phyloP scores from a whole-genome alignment of 2,329 filamentous ascomycete species.

The Cladophialophora bantiana region DNA sequence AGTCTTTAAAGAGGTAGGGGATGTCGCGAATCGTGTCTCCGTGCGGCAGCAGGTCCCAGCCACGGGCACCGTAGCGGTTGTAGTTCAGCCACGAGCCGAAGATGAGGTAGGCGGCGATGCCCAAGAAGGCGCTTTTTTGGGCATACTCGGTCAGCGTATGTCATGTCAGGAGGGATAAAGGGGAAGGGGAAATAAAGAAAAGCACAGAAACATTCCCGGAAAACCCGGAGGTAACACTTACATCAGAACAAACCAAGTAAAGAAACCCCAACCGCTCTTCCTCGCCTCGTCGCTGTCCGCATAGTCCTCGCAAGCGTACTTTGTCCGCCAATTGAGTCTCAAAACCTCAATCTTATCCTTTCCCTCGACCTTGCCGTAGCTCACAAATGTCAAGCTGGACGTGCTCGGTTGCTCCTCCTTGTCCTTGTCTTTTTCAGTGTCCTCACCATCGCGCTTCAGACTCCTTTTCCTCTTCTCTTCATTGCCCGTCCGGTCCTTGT shows the following conservation, averaged over 20 bases:
- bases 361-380: slow-evolving; percentile 66
- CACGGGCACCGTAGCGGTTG: slow-evolving; percentile 91
- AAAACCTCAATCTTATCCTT: slow-evolving; percentile 64
- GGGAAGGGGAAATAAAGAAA: background rate
- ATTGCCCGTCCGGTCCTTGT: slow-evolving; percentile 72
- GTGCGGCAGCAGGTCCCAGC: slow-evolving; percentile 94
- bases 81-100: slow-evolving; percentile 99
- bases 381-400: slow-evolving; percentile 76
- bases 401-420: slow-evolving; percentile 37
- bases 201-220: slow-evolving; percentile 44
- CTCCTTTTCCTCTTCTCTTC: slow-evolving; percentile 49
- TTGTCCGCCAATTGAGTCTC: slow-evolving; percentile 83
- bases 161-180: background rate
- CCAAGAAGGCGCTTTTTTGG: slow-evolving; percentile 77
- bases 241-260: slow-evolving; percentile 96
- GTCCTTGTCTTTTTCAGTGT: slow-evolving; percentile 21
- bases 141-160: slow-evolving; percentile 37
- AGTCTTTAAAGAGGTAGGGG: slow-evolving; percentile 91
- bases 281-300: slow-evolving; percentile 54
- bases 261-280: slow-evolving; percentile 81
- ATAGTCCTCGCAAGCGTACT: slow-evolving; percentile 77
- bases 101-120: slow-evolving; percentile 87
- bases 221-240: slow-evolving; percentile 50
- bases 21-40: slow-evolving; percentile 90
- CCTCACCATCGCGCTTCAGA: slow-evolving; percentile 42